Percentiles rank a stretch among this genome's conserved stretches.
Evolutionary conservation across 2,329 filamentous ascomycete species (phyloP).

Genomic region (Trichoderma sp.): DNA sequence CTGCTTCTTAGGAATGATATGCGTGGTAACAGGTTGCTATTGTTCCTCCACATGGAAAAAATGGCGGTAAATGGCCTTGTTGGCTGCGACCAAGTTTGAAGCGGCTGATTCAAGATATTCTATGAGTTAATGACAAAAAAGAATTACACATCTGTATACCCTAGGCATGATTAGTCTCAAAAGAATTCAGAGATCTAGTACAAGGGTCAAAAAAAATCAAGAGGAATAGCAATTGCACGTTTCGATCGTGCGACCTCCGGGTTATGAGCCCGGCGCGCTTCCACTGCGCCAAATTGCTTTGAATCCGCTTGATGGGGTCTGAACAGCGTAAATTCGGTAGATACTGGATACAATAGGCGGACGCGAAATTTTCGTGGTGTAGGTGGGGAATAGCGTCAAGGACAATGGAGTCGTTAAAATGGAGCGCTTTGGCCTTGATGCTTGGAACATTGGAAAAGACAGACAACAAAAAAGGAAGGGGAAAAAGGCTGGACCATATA

Average conservation of each 20-base stretch:
- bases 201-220: background rate
- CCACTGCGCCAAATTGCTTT: conserved; percentile 37
- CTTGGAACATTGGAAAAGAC: background rate
- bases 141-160: background rate
- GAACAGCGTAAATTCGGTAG: background rate
- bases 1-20: conserved; percentile 4
- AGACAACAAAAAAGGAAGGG: background rate
- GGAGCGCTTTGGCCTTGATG: background rate
- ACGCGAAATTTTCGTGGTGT: background rate
- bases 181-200: background rate
- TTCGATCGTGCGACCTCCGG: conserved; percentile 36
- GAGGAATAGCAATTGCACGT: conserved; percentile 28
- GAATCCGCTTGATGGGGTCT: conserved; percentile 2
- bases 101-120: background rate
- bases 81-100: no score
- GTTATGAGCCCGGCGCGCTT: conserved; percentile 36
- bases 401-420: background rate
- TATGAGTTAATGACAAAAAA: background rate
- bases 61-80: background rate
- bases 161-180: background rate
- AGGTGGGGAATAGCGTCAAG: conserved; percentile 10
- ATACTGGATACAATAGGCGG: background rate
- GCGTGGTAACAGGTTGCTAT: conserved; percentile 1
- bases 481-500: background rate
- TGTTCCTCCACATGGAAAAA: conserved; percentile 19